Evolutionary conservation across 495 filamentous ascomycete species (phyloP).

Genomic region (Tuber magnatum): DNA sequence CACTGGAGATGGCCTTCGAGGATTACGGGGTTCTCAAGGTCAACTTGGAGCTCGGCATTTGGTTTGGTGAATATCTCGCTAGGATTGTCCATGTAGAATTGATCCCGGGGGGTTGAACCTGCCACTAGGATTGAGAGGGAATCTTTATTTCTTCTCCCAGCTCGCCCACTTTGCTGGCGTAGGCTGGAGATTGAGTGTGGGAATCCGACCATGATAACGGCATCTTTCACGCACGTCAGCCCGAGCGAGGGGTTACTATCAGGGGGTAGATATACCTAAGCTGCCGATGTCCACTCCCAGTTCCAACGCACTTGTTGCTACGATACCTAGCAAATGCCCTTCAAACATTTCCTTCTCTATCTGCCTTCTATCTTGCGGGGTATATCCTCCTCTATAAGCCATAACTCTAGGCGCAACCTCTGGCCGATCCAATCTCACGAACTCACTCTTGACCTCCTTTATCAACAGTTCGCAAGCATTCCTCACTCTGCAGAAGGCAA

Average conservation of each 20-base stretch:
- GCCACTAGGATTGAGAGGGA: conserved; percentile 85
- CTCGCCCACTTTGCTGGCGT: conserved; percentile 88
- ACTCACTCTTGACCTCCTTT: conserved; percentile 68
- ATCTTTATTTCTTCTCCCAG: conserved; percentile 88
- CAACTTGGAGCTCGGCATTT: conserved; percentile 80
- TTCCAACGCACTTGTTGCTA: conserved; percentile 89
- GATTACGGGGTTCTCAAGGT: conserved; percentile 82
- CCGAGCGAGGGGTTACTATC: neutral
- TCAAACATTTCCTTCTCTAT: conserved; percentile 98
- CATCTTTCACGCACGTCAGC: conserved; percentile 50
- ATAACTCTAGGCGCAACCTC: conserved; percentile 76
- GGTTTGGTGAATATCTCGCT: conserved; percentile 93
- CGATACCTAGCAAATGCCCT: conserved; percentile 82
- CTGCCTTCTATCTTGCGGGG: conserved; percentile 77
- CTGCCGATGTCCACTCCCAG: conserved; percentile 93
- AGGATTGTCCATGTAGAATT: conserved; percentile 94
- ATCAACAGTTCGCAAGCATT: conserved; percentile 83
- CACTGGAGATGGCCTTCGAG: conserved; percentile 93
- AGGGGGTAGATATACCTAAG: conserved; percentile 43
- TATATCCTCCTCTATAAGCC: conserved; percentile 95
- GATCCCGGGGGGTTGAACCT: conserved; percentile 86
- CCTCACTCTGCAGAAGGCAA: conserved; percentile 82
- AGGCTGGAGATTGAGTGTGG: conserved; percentile 92
- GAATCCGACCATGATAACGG: conserved; percentile 88
- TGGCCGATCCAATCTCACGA: conserved; percentile 59